Evolutionary conservation across 1,139 yeast genomes (phyloP), one percentile per base, ranked within the genome.

Genomic region (Debaryomyces subglobosus): DNA sequence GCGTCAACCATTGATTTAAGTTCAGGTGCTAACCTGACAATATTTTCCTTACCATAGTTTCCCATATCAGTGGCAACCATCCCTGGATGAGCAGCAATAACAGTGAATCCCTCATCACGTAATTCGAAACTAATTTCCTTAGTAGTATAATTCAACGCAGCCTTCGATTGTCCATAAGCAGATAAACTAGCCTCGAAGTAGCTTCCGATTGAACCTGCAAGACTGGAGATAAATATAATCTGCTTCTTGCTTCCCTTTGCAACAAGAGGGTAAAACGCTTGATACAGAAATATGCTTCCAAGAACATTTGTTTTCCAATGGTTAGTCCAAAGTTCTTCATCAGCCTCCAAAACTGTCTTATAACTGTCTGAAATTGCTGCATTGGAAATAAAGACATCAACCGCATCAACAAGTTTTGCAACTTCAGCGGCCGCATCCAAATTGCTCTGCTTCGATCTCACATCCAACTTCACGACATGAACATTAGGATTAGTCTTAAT

Each of bases 21-120:
- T 3, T 43, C 15, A 4, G 39, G 45, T 7, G 12, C 10, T 4
- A 20, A 16, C 23, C 37, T n/a, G 9, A 33, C 1, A 12, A 43
- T 7, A 12, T 3, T 34, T 9, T 39, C 39, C n/a, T 4, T 23
- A n/a, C 46, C 47, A 23, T 38, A 32, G 1, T 47, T 46, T 39
- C 60, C 59, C 53, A 60, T 59, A 44, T 67, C 72, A 36, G 68
- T 67, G 13, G 55, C 48, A 12, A 64, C 70, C 41, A 59, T 39
- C 1, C 77, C 77, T 12, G 77, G 77, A 37, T 64, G 65, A 30
- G 67, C 49, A 8, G 68, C 53, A 4, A 68, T 46, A 27, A 66
- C 61, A 9, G 53, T 60, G 52, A 63, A 67, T 1, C 56, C 57
- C 39, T 68, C 63, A 4, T 47, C 48, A 9, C 43, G 48, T 44